These are phyloP conservation scores for Lachancea meyersii DNA, from an alignment of 805 yeast species.

Conservation along the genomic window DNA sequence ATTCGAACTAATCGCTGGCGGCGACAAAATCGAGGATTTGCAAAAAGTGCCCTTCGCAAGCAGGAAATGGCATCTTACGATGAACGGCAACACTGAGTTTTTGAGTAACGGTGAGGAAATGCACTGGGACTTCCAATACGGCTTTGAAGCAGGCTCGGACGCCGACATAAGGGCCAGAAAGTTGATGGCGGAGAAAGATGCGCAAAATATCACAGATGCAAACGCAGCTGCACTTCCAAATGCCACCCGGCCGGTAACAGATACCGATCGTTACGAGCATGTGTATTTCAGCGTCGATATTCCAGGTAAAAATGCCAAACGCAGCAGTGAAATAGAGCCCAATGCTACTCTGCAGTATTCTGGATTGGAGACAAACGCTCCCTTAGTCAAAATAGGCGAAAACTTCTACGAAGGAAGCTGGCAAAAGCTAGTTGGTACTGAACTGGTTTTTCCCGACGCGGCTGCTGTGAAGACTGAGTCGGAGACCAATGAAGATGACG, in stretches of 20 bases:
- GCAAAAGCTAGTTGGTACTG: conserved; percentile 77
- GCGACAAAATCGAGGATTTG: conserved; percentile 18
- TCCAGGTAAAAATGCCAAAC: conserved; percentile 35
- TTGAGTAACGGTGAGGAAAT: conserved; percentile 78
- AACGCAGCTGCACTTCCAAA: conserved; percentile 8
- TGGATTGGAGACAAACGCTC: conserved; percentile 49
- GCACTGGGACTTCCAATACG: conserved; percentile 81
- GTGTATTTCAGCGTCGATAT: conserved; percentile 52
- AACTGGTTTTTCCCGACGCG: conserved; percentile 36
- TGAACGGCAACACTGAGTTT: conserved; percentile 72
- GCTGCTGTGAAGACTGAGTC: conserved; percentile 18
- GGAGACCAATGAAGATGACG: conserved; percentile 5
- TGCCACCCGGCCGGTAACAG: conserved; percentile 13
- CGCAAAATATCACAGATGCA: neutral
- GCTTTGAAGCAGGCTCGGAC: conserved; percentile 83
- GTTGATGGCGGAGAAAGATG: conserved; percentile 14
- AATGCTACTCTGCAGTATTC: conserved; percentile 45
- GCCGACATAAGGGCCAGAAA: conserved; percentile 66
- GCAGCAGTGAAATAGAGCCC: conserved; percentile 31
- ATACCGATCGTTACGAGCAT: conserved; percentile 37
- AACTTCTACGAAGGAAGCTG: conserved; percentile 68
- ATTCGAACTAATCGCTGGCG: conserved; percentile 33
- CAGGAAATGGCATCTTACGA: conserved; percentile 50
- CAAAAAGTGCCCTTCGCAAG: conserved; percentile 20
- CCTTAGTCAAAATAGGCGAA: conserved; percentile 52